Evolutionary conservation across 139 green algal species (phyloP), one percentile per base, ranked within the genome.

Genomic region (Chlorella sp.): DNA sequence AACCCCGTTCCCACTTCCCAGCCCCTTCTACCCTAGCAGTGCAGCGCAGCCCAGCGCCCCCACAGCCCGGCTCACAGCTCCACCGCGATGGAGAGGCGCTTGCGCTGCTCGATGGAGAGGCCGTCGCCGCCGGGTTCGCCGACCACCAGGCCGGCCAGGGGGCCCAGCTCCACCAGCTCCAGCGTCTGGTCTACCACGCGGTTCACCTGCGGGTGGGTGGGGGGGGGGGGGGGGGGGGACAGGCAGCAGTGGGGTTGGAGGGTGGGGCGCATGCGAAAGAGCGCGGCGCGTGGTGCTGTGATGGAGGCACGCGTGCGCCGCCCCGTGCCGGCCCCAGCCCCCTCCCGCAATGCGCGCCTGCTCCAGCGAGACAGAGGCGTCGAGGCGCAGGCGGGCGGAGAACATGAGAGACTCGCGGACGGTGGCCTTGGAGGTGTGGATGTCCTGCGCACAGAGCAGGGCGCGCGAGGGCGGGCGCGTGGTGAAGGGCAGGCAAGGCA

Each of bases 21-120:
- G n/a, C n/a, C n/a, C n/a, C n/a, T n/a, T n/a, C n/a, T n/a, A n/a
- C n/a, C n/a, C n/a, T n/a, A n/a, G n/a, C n/a, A n/a, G n/a, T n/a
- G n/a, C n/a, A n/a, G n/a, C n/a, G n/a, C n/a, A n/a, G n/a, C n/a
- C n/a, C n/a, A n/a, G n/a, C n/a, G n/a, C n/a, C n/a, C n/a, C n/a
- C n/a, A n/a, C n/a, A n/a, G n/a, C n/a, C n/a, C n/a, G n/a, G n/a
- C 87, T 8, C 97, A 93, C 50, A 98, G 83, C 85, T 98, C 94
- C 38, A 98, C 90, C 0, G 83, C 94, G 72, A 98, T 98, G 73
- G 89, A 97, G n/a, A 98, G 84, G 25, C 92, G 84, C 88, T 98
- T 98, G 69, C 93, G 82, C 80, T 95, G 90, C 89, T 98, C 93
- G 23, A 89, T 77, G n/a, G 69, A 85, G 48, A 96, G 83, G 0